Percentiles rank a stretch among this genome's conserved stretches.
Evolutionary conservation across 768 basidiomycete genomes (phyloP).

Genomic region (Paxillus rubicundulus): DNA sequence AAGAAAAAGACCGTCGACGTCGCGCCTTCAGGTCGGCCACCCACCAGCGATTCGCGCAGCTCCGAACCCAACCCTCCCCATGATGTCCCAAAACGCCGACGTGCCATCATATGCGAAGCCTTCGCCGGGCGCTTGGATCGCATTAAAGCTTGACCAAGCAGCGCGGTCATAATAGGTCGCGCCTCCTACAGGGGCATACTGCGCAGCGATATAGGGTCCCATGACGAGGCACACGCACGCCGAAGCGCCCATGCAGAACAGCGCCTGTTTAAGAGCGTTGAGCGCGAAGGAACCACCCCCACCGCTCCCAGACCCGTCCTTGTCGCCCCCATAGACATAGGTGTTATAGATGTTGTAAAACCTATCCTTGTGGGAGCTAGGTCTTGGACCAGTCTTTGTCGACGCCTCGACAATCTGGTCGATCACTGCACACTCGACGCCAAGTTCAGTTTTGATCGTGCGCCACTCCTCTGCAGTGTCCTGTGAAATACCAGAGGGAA

Average conservation of each 20-base stretch:
- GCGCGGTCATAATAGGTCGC: conserved; percentile 73
- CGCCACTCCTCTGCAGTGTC: conserved; percentile 77
- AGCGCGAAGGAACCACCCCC: conserved; percentile 27
- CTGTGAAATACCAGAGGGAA: conserved; percentile 56
- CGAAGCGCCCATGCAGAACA: conserved; percentile 61
- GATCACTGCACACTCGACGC: conserved; percentile 72
- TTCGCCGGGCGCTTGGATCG: conserved; percentile 66
- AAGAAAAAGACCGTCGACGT: not conserved
- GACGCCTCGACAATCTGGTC: conserved; percentile 60
- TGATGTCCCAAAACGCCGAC: conserved; percentile 62
- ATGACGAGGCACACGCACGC: conserved; percentile 60
- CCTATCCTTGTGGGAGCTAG: conserved; percentile 42
- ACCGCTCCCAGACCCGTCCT: conserved; percentile 29
- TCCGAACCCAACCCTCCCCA: conserved; percentile 71
- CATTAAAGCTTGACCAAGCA: conserved; percentile 78
- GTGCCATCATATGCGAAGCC: conserved; percentile 64
- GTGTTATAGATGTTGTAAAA: conserved; percentile 85
- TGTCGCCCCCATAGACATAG: conserved; percentile 48
- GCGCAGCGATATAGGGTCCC: conserved; percentile 56
- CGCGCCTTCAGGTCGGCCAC: conserved; percentile 61
- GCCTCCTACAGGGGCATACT: conserved; percentile 59
- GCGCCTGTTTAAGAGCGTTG: conserved; percentile 43
- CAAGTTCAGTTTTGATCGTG: conserved; percentile 74
- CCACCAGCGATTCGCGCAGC: conserved; percentile 74
- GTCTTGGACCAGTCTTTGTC: conserved; percentile 30